Percentiles rank a stretch among this genome's conserved stretches.
phyloP scores from a whole-genome alignment of 1,284 basidiomycete species.

The Trichosporon coremiiforme region DNA sequence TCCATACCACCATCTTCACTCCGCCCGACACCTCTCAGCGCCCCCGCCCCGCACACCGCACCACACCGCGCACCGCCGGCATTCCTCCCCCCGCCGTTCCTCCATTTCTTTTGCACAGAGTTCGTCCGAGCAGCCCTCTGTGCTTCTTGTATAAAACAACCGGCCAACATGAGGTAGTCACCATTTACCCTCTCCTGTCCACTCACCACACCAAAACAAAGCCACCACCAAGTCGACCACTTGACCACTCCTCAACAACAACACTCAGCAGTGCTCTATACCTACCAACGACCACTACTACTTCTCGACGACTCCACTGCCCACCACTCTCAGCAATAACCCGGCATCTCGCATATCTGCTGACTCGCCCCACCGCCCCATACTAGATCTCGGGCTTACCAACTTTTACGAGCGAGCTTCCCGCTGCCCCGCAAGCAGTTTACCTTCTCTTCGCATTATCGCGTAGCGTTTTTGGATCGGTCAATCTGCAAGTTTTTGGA shows the following conservation, averaged over 20 bases:
- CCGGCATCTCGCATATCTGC: too few species aligned
- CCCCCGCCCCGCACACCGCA: too few species aligned
- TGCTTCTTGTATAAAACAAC: constrained; percentile 10
- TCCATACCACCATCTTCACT: constrained; percentile 14
- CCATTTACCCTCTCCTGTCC: not conserved
- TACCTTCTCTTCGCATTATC: not conserved
- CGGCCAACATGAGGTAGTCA: constrained; percentile 12
- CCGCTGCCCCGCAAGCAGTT: not conserved
- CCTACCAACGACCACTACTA: not conserved
- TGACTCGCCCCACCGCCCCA: not conserved
- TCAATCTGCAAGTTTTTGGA: not conserved
- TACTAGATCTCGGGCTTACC: not conserved
- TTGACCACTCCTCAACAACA: not conserved
- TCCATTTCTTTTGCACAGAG: constrained; percentile 9
- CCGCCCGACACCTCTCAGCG: not conserved
- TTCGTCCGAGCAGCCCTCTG: not conserved
- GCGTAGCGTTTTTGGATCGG: not conserved
- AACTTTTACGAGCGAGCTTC: not conserved
- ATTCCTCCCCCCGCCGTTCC: constrained; percentile 3
- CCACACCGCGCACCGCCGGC: not conserved
- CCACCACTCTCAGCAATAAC: not conserved
- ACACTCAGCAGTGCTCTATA: not conserved
- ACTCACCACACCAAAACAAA: not conserved
- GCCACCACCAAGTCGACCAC: not conserved
- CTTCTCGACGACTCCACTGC: not conserved